Percentiles rank a stretch among this genome's conserved stretches.
These are phyloP conservation scores for Glycyrrhiza uralensis DNA, from an alignment of 306 rosid genomes.

Conservation along the genomic window DNA sequence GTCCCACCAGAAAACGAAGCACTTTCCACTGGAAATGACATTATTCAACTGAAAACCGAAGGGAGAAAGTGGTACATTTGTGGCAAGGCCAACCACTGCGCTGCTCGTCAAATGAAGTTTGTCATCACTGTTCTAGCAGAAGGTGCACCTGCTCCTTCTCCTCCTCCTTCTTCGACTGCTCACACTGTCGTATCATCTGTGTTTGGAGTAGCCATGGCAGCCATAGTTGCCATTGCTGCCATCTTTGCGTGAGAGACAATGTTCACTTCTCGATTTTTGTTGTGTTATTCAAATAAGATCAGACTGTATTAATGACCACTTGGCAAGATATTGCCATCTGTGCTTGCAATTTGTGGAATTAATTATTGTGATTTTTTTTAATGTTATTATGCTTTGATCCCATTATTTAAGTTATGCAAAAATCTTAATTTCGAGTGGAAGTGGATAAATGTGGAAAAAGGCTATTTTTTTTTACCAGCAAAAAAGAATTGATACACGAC, in stretches of 20 bases:
- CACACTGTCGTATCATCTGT: neutral
- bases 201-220: neutral
- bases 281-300: too few relatives aligned
- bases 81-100: slow-evolving; percentile 13
- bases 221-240: neutral
- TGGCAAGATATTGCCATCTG: neutral
- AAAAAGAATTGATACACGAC: too few relatives aligned
- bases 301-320: too few relatives aligned
- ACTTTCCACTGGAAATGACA: neutral
- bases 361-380: neutral
- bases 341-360: neutral
- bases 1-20: neutral
- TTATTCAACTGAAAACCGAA: neutral
- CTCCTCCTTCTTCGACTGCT: slow-evolving; percentile 25
- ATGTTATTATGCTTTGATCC: neutral
- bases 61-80: slow-evolving; percentile 41
- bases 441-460: too few relatives aligned
- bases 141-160: slow-evolving; percentile 33
- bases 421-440: too few relatives aligned
- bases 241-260: slow-evolving; percentile 3
- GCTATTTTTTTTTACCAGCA: too few relatives aligned
- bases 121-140: slow-evolving; percentile 2
- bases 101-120: slow-evolving; percentile 29
- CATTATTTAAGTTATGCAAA: too few relatives aligned
- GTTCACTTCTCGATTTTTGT: neutral